Conservation (phyloP, 2,329 filamentous ascomycete genomes). For the Lachnellula occidentalis region DNA sequence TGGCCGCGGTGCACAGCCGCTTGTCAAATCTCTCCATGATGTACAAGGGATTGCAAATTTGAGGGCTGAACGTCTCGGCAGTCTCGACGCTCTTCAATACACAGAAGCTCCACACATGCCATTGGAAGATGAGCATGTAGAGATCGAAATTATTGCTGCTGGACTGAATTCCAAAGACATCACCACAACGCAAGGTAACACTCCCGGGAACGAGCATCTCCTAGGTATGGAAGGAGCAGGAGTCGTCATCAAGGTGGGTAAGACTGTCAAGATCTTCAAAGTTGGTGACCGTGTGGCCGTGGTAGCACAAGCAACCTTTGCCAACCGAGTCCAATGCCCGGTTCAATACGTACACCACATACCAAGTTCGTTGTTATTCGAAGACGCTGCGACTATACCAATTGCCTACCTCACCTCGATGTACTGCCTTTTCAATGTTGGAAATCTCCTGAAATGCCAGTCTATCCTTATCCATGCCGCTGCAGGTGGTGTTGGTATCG, state of each 20-base stretch:
- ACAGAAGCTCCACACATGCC: not conserved
- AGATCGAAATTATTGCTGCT: constrained; percentile 5
- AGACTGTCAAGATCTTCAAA: constrained; percentile 13
- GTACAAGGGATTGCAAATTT: not conserved
- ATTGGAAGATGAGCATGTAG: constrained; percentile 5
- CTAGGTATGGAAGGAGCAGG: constrained; percentile 25
- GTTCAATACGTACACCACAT: constrained; percentile 26
- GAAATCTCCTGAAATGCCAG: constrained; percentile 19
- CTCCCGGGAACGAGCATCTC: constrained; percentile 13
- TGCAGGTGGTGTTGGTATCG: constrained; percentile 30
- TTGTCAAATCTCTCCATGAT: constrained; percentile 4
- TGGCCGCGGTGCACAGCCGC: not conserved
- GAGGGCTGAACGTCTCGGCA: constrained; percentile 9
- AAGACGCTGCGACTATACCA: constrained; percentile 36
- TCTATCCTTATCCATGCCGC: constrained; percentile 30
- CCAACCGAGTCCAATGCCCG: constrained; percentile 7
- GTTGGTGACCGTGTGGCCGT: constrained; percentile 23
- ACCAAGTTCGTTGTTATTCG: constrained; percentile 34
- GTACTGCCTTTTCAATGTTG: constrained; percentile 11
- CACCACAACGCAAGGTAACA: constrained; percentile 10
- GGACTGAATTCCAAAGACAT: constrained; percentile 15
- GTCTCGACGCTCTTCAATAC: constrained; percentile 1
- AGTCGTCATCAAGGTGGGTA: constrained; percentile 24
- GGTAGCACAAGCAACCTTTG: constrained; percentile 6
- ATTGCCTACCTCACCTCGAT: constrained; percentile 27